Evolutionary conservation across 2,329 filamentous ascomycete species (phyloP).

Genomic region (Monilinia polystroma): DNA sequence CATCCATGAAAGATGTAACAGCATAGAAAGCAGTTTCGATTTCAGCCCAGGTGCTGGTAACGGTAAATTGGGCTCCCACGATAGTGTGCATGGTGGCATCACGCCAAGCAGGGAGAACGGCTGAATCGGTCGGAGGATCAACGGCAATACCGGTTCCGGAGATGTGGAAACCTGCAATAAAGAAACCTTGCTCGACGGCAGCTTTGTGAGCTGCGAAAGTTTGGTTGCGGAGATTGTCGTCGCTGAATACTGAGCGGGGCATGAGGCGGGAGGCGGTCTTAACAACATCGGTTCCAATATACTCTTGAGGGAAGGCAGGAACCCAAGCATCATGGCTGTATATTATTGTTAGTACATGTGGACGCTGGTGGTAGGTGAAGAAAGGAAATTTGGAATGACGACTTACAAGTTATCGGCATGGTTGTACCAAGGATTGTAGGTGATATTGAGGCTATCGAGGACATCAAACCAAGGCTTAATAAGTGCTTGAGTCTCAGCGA

Average conservation of each 20-base stretch:
- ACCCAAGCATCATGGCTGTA: slow-evolving; percentile 37
- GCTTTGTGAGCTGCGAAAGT: slow-evolving; percentile 39
- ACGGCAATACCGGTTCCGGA: slow-evolving; percentile 17
- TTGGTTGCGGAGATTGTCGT: slow-evolving; percentile 32
- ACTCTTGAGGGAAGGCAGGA: slow-evolving; percentile 45
- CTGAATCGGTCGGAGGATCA: slow-evolving; percentile 33
- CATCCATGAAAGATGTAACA: slow-evolving; percentile 29
- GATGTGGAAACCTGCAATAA: slow-evolving; percentile 39
- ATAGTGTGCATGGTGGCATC: slow-evolving; percentile 29
- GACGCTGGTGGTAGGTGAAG: no score
- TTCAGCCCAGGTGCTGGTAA: slow-evolving; percentile 47
- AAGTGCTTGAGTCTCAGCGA: slow-evolving; percentile 33
- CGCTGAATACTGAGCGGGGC: slow-evolving; percentile 43
- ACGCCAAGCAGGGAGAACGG: slow-evolving; percentile 42
- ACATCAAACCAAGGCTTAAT: slow-evolving; percentile 45
- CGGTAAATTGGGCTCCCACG: slow-evolving; percentile 18
- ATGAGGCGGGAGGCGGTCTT: slow-evolving; percentile 45
- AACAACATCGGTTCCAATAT: slow-evolving; percentile 37
- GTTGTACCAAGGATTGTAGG: slow-evolving; percentile 38
- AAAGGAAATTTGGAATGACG: background rate
- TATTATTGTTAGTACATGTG: slow-evolving; percentile 27
- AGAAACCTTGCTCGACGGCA: slow-evolving; percentile 40
- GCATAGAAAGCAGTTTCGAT: slow-evolving; percentile 45
- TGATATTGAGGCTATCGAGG: slow-evolving; percentile 34
- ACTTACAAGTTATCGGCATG: slow-evolving; percentile 27